These are phyloP conservation scores for Neurospora sp. DNA, from an alignment of 2,329 filamentous ascomycete genomes.

Conservation along the genomic window DNA sequence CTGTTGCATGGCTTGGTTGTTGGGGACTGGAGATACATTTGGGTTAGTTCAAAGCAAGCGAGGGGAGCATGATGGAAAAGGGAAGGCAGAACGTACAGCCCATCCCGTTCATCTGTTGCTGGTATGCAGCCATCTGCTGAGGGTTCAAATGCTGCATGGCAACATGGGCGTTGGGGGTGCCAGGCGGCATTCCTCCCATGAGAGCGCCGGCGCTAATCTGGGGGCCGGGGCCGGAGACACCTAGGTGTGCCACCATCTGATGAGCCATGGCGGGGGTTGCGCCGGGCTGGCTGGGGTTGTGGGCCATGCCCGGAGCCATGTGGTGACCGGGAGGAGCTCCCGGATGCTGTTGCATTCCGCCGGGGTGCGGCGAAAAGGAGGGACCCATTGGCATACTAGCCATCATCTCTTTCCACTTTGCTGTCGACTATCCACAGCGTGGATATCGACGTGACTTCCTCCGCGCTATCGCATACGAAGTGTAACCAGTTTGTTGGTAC, in stretches of 20 bases:
- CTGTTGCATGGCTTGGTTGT: conserved; percentile 26
- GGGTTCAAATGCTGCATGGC: conserved; percentile 64
- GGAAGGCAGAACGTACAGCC: conserved; percentile 19
- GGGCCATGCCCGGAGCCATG: conserved; percentile 52
- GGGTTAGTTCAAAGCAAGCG: conserved; percentile 9
- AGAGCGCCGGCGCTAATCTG: conserved; percentile 65
- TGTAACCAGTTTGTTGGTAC: conserved; percentile 1
- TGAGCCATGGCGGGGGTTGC: conserved; percentile 57
- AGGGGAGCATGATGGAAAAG: conserved; percentile 8
- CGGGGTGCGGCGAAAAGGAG: conserved; percentile 57
- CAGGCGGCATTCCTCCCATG: conserved; percentile 68
- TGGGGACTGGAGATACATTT: conserved; percentile 14
- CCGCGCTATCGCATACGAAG: conserved; percentile 38
- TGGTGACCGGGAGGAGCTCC: conserved; percentile 57
- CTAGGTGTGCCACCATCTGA: conserved; percentile 59
- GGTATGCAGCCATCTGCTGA: conserved; percentile 45
- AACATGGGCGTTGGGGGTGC: conserved; percentile 51
- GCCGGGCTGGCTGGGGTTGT: conserved; percentile 62
- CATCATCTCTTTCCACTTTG: conserved; percentile 48
- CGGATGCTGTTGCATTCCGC: conserved; percentile 61
- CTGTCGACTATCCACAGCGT: conserved; percentile 47
- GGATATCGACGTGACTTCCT: conserved; percentile 44
- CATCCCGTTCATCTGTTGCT: conserved; percentile 36
- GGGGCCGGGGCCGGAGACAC: conserved; percentile 60
- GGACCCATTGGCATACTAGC: conserved; percentile 47